A percentile compares a stretch with the other conserved stretches of the same genome.
Conservation (phyloP, 2,329 filamentous ascomycete species). For the Blastomyces percursus region DNA sequence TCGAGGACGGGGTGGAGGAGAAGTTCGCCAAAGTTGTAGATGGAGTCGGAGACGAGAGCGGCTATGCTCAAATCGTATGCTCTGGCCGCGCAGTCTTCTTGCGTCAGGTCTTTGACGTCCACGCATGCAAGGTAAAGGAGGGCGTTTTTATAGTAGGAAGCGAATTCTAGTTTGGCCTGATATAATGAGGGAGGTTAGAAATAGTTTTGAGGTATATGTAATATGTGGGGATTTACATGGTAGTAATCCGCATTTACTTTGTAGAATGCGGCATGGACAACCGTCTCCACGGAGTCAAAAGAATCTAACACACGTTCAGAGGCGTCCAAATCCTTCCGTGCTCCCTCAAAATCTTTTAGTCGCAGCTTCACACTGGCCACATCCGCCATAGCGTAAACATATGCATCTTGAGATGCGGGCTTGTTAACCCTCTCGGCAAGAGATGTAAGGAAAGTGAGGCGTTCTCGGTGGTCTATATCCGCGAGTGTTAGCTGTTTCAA, state of each 20-base stretch:
- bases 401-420: conserved; percentile 85
- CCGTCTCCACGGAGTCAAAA: conserved; percentile 90
- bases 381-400: conserved; percentile 85
- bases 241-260: conserved; percentile 91
- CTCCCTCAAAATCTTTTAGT: conserved; percentile 66
- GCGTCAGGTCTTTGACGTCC: conserved; percentile 62
- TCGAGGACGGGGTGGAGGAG: conserved; percentile 93
- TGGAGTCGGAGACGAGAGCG: conserved; percentile 82
- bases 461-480: conserved; percentile 53
- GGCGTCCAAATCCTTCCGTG: conserved; percentile 73
- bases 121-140: conserved; percentile 97
- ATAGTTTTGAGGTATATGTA: background rate
- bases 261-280: conserved; percentile 95
- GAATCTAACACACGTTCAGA: conserved; percentile 79
- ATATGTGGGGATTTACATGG: conserved; percentile 44
- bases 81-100: conserved; percentile 64
- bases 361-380: conserved; percentile 79
- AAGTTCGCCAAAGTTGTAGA: conserved; percentile 99
- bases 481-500: background rate
- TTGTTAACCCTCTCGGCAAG: conserved; percentile 84
- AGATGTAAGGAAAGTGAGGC: conserved; percentile 70
- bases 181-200: background rate
- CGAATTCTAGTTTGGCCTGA: conserved; percentile 75
- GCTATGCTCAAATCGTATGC: conserved; percentile 91
- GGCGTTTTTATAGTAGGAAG: conserved; percentile 93